Conservation (phyloP, 352 stramenopile genomes). For the Plasmopara viticola region DNA sequence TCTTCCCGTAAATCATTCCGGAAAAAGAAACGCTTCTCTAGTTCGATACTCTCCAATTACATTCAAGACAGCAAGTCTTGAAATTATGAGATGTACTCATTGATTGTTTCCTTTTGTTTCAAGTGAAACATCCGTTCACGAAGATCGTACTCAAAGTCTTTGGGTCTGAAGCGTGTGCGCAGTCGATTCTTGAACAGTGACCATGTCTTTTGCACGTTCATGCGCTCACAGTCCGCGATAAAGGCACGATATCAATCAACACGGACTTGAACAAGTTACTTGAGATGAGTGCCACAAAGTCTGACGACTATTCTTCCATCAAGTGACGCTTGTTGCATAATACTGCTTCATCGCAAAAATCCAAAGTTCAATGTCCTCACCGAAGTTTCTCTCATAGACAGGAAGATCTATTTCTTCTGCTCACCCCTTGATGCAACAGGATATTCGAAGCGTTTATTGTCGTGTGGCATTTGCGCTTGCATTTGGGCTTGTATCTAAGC, state of each 20-base stretch:
- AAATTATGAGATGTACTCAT: neutral
- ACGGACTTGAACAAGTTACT: constrained; percentile 1
- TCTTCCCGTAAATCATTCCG: neutral
- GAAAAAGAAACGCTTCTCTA: constrained; percentile 1
- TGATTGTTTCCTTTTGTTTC: neutral
- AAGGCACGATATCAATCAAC: neutral
- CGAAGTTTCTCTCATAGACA: too few relatives aligned
- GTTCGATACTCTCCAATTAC: neutral
- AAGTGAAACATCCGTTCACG: neutral
- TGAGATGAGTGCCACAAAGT: too few relatives aligned
- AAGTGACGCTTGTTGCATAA: too few relatives aligned
- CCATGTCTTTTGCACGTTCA: neutral
- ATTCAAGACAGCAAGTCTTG: neutral
- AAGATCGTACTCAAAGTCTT: neutral
- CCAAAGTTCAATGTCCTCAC: too few relatives aligned
- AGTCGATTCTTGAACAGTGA: too few relatives aligned
- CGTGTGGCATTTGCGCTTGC: neutral
- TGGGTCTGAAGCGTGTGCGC: neutral
- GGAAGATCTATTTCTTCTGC: too few relatives aligned
- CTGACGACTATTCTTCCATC: too few relatives aligned
- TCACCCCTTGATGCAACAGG: too few relatives aligned
- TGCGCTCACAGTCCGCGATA: neutral
- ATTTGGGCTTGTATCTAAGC: constrained; percentile 4
- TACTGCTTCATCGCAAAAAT: too few relatives aligned
- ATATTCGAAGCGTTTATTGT: too few relatives aligned